Base-by-base conservation (phyloP, 176 grass and related monocot genomes). In the Musa troglodytarum region DNA sequence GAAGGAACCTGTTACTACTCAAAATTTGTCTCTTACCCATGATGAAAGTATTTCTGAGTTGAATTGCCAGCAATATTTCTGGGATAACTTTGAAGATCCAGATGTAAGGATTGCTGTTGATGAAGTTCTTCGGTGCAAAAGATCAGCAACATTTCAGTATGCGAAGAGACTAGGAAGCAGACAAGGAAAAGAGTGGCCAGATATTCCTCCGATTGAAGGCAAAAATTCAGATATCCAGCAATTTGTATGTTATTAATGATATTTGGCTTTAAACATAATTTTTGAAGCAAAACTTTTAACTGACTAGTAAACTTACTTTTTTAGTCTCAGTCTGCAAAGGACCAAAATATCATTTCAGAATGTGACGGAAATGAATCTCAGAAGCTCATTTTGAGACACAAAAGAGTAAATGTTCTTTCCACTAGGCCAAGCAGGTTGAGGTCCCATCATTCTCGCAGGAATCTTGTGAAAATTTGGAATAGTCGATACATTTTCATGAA, bases 71-170 rank as follows among this genome's bases (percentile, higher is more conserved):
- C 72, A 82, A 54, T 81, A 84, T 57, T 78, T 43, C 79, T 98
- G 95, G 95, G 88, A 98, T 85, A 54, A 93, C 83, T 91, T 93
- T 62, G 86, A 87, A 65, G 88, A 87, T 80, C 80, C 82, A 77
- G 90, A 98, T 51, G 84, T 98, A 83, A 93, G 87, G 86, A 76
- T 52, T 69, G 90, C 88, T 75, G 61, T 98, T 79, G 82, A 91
- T 71, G 90, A 98, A 75, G 84, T 91, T 61, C 80, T 98, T 88
- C 81, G 86, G 68, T 89, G 87, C 79, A 98, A 84, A 80, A 82
- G 71, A 71, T 77, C 79, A 77, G 82, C 89, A 74, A 98, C 89
- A 26, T 52, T 93, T 88, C 84, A 88, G 54, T 87, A 80, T 84
- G 68, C 34, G 20, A 89, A 83, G 79, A 82, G 73, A 85, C 56